Evolutionary conservation across 129 eudicot genomes (phyloP), one percentile per base, ranked within the genome.

Genomic region (Deinandra increscens): DNA sequence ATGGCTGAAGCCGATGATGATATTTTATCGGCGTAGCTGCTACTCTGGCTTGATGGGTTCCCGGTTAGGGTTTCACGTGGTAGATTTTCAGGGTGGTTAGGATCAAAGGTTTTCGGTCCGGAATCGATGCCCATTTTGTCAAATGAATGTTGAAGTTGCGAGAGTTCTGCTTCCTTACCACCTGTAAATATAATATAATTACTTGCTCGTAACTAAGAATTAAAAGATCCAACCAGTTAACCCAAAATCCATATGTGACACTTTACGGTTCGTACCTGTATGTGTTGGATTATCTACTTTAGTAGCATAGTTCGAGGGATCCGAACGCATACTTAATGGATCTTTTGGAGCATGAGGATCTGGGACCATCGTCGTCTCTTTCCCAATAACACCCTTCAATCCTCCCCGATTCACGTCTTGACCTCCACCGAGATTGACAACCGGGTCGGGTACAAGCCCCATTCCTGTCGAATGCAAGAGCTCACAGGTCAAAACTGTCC

Each of bases 231-330:
- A n/a, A 13, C n/a, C 7, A 7, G 39, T 36, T 26, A 26, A 26
- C 3, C 31, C 31, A 26, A 26, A 26, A 26, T 3, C 1, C 31
- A 26, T 26, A 26, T 3, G 3, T 26, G 31, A 26, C 31, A 26
- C 31, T 26, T 26, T 26, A 26, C 31, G 31, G 3, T 26, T 26
- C 31, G 31, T 26, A 83, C 96, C 82, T 17, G 58, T 39, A 37
- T 77, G 83, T 20, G 86, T 81, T 19, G 92, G 89, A 76, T 86
- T 84, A 42, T 72, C 17, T 13, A 81, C 88, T 72, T 89, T 85
- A 37, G 81, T 48, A 71, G 78, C 75, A 54, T 86, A 80, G 60
- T 86, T 86, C 5, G 85, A 69, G 49, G 84, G 78, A 43, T 37
- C 69, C 42, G 54, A 68, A 36, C 70, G 58, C 34, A 12, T 14